Evolutionary conservation across 306 rosid genomes (phyloP), one percentile per base, ranked within the genome.

Genomic region (Inga laurina): DNA sequence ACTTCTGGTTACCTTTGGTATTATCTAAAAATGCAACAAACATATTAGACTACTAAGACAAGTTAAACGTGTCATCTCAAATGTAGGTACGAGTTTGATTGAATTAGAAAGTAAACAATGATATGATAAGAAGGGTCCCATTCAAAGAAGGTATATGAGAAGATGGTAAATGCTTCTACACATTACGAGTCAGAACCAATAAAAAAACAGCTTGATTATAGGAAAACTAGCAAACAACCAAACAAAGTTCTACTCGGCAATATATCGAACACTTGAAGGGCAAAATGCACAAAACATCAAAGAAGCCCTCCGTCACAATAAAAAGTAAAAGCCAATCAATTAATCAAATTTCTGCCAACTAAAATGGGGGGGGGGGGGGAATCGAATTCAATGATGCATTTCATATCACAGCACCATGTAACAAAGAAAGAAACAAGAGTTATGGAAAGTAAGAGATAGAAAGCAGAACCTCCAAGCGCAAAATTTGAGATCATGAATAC

Each of bases 401-500:
- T 30, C 32, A 44, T 11, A 71, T 71, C 30, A 49, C 34, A 71
- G 46, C 49, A 34, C 15, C 45, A 32, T 51, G 37, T 2, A 11
- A 43, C 21, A 78, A 68, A 30, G 37, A 44, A 76, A 34, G 16
- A 44, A 76, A 34, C 16, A 46, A 59, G 8, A 1, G 30, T 16
- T 18, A 49, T 49, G 45, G 64, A 15, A 48, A 44, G 41, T 44
- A 15, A 43, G 16, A 32, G 35, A 30, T 7, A 10, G 59, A 27
- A 21, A 46, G 35, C 77, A 80, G 13, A 34, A 93, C 97, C 98
- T 90, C 92, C 97, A 74, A 95, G 81, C 8, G 92, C 93, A n/a
- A 95, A 87, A 82, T 95, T 95, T 65, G 91, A 88, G 87, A 93
- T 81, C 92, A 92, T 72, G 72, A 92, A 89, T 78, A 86, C 77